These are phyloP conservation scores for Cladobotryum mycophilum DNA, from an alignment of 2,329 filamentous ascomycete species.

Conservation along the genomic window DNA sequence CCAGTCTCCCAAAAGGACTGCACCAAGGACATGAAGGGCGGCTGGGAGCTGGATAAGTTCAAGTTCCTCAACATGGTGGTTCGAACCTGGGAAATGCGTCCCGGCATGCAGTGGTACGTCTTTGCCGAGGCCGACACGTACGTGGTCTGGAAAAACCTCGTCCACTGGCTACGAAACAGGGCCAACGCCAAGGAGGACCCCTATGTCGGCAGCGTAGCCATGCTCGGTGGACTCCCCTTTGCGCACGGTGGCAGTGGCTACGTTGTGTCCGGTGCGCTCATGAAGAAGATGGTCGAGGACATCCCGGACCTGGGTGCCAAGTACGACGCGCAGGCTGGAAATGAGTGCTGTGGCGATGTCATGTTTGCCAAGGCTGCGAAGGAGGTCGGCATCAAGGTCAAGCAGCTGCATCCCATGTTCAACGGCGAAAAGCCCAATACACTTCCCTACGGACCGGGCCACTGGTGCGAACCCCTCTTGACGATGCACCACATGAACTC, in stretches of 20 bases:
- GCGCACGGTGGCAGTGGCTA: conserved; percentile 55
- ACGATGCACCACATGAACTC: conserved; percentile 51
- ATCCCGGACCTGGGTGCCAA: conserved; percentile 37
- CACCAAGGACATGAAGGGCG: conserved; percentile 25
- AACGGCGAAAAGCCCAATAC: conserved; percentile 50
- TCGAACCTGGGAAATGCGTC: conserved; percentile 48
- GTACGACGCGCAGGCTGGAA: conserved; percentile 39
- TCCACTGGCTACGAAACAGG: conserved; percentile 40
- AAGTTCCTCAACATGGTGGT: conserved; percentile 55
- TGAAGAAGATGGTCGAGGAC: conserved; percentile 41
- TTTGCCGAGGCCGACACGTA: conserved; percentile 56
- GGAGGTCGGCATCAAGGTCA: conserved; percentile 38
- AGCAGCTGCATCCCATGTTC: conserved; percentile 45
- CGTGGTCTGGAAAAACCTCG: conserved; percentile 48
- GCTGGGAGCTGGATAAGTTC: conserved; percentile 55
- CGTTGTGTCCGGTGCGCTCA: conserved; percentile 45
- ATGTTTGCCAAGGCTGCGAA: conserved; percentile 43
- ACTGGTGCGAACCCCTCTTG: conserved; percentile 53
- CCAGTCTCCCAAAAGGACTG: conserved; percentile 42
- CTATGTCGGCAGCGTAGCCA: conserved; percentile 47
- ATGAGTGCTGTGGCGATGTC: conserved; percentile 47
- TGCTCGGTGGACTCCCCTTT: conserved; percentile 40
- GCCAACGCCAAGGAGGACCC: conserved; percentile 37
- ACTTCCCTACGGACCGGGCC: conserved; percentile 39
- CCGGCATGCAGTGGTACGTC: conserved; percentile 51